Evolutionary conservation across 352 stramenopile genomes (phyloP), one percentile per base, ranked within the genome.

Genomic region (Globisporangium paddicum): DNA sequence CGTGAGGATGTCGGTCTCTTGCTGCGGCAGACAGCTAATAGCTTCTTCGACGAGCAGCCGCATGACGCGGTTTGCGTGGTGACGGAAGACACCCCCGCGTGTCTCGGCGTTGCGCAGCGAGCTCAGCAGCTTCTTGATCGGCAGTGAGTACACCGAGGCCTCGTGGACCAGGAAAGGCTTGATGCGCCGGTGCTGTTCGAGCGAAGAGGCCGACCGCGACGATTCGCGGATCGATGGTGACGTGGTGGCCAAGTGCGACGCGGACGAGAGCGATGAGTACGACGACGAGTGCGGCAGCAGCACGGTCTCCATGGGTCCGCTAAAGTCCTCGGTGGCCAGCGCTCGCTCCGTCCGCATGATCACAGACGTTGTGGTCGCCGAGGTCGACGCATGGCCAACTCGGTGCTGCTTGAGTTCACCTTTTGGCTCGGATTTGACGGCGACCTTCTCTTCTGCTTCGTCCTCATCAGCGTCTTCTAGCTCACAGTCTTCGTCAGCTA

Each of bases 31-130:
- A 32, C 48, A 68, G 0, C 67, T 55, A 7, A 81, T 45, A 8
- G 64, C 61, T 42, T 81, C 72, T 51, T 81, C 72, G 13, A 81
- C 53, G 46, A 81, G 42, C 42, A 78, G 45, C 6, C 67, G 72
- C 40, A 69, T 63, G 19, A 81, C 41, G 3, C 72, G 69, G 9
- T 55, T 55, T 1, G 67, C 59, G 25, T 62, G 55, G n/a, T 74
- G 61, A 26, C 69, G 63, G 25, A 78, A 81, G n/a, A 62, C 38
- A 0, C 25, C n/a, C 7, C 55, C 47, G 21, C 30, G 59, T 18
- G 54, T 73, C 18, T 34, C 47, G 42, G 40, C 56, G 45, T 63
- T 63, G 11, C 61, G 55, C 21, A 79, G 53, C 23, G 50, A 53
- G 14, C 59, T 44, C 4, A 76, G 58, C 25, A 79, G 23, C 38